Conservation (phyloP, 2,329 filamentous ascomycete genomes). For the Apiospora marii region DNA sequence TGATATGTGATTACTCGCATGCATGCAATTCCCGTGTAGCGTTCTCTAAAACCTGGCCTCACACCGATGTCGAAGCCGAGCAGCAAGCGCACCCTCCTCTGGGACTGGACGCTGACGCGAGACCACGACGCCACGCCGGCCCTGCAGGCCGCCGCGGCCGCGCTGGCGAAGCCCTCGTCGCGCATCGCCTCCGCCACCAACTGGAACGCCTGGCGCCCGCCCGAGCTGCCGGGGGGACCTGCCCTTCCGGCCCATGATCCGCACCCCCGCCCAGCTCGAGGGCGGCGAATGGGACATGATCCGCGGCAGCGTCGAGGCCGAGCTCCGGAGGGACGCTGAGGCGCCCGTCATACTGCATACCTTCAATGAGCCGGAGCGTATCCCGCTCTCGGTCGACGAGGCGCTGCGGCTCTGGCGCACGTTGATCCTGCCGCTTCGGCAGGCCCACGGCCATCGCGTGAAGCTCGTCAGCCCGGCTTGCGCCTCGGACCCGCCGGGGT, state of each 20-base stretch:
- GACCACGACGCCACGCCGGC: slow-evolving; percentile 25
- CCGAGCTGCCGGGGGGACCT: slow-evolving; percentile 43
- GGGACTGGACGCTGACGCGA: slow-evolving; percentile 31
- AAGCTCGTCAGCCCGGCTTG: slow-evolving; percentile 50
- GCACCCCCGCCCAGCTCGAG: slow-evolving; percentile 44
- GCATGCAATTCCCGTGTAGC: neutral
- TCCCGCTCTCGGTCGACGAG: slow-evolving; percentile 42
- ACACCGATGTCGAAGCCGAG: neutral
- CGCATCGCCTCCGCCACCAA: slow-evolving; percentile 32
- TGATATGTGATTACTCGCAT: neutral
- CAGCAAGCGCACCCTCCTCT: slow-evolving; percentile 30
- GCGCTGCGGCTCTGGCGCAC: slow-evolving; percentile 49
- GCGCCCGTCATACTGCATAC: slow-evolving; percentile 48
- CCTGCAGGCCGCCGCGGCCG: slow-evolving; percentile 24
- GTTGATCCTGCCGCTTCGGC: slow-evolving; percentile 45
- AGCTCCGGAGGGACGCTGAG: slow-evolving; percentile 31
- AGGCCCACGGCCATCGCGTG: slow-evolving; percentile 31
- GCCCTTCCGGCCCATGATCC: slow-evolving; percentile 53
- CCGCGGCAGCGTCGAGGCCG: slow-evolving; percentile 33
- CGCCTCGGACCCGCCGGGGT: slow-evolving; percentile 47
- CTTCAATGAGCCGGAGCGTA: slow-evolving; percentile 55
- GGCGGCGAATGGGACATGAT: slow-evolving; percentile 47
- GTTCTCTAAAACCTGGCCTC: too few relatives aligned
- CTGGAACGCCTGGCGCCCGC: slow-evolving; percentile 38
- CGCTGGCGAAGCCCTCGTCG: slow-evolving; percentile 27